Percentiles rank a stretch among this genome's conserved stretches.
These are phyloP conservation scores for Boletus patriciae DNA, from an alignment of 768 basidiomycete genomes.

Conservation along the genomic window DNA sequence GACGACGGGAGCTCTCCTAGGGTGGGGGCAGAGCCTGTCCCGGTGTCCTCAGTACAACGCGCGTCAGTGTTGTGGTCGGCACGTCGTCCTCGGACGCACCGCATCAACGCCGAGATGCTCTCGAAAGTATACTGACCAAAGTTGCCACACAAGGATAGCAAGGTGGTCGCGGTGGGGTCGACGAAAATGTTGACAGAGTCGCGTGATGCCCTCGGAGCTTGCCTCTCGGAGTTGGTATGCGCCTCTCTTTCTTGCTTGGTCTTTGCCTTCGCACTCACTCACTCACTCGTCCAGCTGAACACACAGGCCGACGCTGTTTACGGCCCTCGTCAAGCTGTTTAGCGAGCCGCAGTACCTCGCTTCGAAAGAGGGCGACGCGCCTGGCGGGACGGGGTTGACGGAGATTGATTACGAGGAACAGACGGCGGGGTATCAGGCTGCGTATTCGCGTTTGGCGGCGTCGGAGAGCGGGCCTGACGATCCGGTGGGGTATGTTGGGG, in stretches of 20 bases:
- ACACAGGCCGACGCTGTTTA: conserved; percentile 71
- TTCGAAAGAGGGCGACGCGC: conserved; percentile 15
- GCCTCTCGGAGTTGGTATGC: conserved; percentile 66
- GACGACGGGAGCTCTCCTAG: too few species aligned
- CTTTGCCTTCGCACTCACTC: not conserved
- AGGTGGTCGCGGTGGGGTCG: conserved; percentile 78
- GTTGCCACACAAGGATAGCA: conserved; percentile 79
- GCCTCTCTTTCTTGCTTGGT: not conserved
- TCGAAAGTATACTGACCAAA: conserved; percentile 99
- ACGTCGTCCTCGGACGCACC: conserved; percentile 44
- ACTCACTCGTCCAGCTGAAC: too few species aligned
- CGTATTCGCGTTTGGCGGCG: conserved; percentile 89
- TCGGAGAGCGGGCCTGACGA: conserved; percentile 60
- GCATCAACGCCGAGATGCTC: conserved; percentile 89
- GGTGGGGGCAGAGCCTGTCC: too few species aligned
- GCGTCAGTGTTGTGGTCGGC: not conserved
- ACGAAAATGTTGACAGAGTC: conserved; percentile 72
- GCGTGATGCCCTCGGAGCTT: conserved; percentile 65
- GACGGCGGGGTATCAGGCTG: conserved; percentile 87
- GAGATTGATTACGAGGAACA: conserved; percentile 91
- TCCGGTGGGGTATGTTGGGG: conserved; percentile 57
- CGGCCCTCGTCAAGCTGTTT: conserved; percentile 74
- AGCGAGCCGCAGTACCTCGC: conserved; percentile 71
- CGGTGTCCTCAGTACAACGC: too few species aligned
- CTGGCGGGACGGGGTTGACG: conserved; percentile 44